Percentiles rank a stretch among this genome's conserved stretches.
Evolutionary conservation across 805 yeast genomes (phyloP).

Genomic region (Nakazawaea wyomingensis): DNA sequence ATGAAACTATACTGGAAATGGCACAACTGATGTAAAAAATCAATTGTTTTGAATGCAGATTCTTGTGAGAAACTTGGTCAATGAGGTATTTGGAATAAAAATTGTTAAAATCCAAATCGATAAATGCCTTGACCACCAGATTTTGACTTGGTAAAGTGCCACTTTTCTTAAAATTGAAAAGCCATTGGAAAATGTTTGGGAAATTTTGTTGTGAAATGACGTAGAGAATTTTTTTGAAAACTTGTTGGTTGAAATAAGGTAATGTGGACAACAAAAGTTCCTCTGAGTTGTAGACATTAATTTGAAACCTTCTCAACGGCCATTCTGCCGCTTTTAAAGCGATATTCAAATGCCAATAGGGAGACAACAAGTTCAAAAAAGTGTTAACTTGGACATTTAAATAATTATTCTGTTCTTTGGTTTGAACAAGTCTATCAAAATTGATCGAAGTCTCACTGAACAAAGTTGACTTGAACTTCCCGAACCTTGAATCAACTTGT

Average conservation of each 20-base stretch:
- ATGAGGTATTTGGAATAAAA: constrained; percentile 56
- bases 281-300: constrained; percentile 79
- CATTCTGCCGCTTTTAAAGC: constrained; percentile 86
- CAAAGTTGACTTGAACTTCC: constrained; percentile 60
- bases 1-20: constrained; percentile 63
- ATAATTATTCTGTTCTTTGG: constrained; percentile 69
- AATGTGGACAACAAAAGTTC: constrained; percentile 61
- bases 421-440: constrained; percentile 78
- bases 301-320: constrained; percentile 87
- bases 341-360: constrained; percentile 70
- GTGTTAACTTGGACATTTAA: constrained; percentile 71
- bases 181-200: constrained; percentile 78
- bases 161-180: constrained; percentile 59
- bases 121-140: constrained; percentile 68
- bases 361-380: constrained; percentile 68
- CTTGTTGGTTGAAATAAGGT: constrained; percentile 73
- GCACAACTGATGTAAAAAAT: constrained; percentile 75
- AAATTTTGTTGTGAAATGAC: constrained; percentile 53
- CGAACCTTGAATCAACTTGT: constrained; percentile 69
- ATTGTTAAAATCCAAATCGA: constrained; percentile 62
- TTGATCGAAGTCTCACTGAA: constrained; percentile 78
- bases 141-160: constrained; percentile 60
- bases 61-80: constrained; percentile 44
- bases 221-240: constrained; percentile 71
- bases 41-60: constrained; percentile 62